Percentiles rank a stretch among this genome's conserved stretches.
These are phyloP conservation scores for Iberis pinnata DNA, from an alignment of 345 rosid species.

Conservation along the genomic window DNA sequence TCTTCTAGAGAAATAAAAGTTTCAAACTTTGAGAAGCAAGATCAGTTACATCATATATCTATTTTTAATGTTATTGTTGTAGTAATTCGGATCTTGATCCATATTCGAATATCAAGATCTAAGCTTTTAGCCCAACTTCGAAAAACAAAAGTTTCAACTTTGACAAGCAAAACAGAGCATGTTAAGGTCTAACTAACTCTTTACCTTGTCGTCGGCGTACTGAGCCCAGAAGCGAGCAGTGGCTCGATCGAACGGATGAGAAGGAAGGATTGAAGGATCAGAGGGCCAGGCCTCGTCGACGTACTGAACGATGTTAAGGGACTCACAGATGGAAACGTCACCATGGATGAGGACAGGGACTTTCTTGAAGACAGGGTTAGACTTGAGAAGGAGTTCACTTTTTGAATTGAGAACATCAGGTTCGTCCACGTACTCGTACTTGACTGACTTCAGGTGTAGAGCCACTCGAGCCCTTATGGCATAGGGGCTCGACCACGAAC, in stretches of 20 bases:
- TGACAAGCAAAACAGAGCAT: constrained; percentile 3
- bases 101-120: background rate
- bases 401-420: constrained; percentile 35
- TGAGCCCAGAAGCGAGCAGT: constrained; percentile 66
- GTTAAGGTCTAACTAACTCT: background rate
- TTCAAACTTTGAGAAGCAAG: too few species aligned
- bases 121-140: background rate
- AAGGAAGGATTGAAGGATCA: constrained; percentile 51
- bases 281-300: constrained; percentile 62
- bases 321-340: constrained; percentile 52
- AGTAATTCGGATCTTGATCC: background rate
- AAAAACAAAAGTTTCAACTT: background rate
- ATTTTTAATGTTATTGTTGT: too few species aligned
- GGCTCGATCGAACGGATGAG: constrained; percentile 54
- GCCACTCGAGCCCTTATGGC: constrained; percentile 58
- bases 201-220: constrained; percentile 57
- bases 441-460: constrained; percentile 54
- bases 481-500: constrained; percentile 66
- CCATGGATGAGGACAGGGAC: constrained; percentile 70
- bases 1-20: too few species aligned
- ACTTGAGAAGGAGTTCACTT: constrained; percentile 57
- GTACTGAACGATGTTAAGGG: constrained; percentile 59
- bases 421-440: constrained; percentile 55
- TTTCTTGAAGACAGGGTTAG: constrained; percentile 76
- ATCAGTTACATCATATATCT: too few species aligned